Conservation (phyloP, 2,329 filamentous ascomycete genomes). For the Seiridium cupressi region DNA sequence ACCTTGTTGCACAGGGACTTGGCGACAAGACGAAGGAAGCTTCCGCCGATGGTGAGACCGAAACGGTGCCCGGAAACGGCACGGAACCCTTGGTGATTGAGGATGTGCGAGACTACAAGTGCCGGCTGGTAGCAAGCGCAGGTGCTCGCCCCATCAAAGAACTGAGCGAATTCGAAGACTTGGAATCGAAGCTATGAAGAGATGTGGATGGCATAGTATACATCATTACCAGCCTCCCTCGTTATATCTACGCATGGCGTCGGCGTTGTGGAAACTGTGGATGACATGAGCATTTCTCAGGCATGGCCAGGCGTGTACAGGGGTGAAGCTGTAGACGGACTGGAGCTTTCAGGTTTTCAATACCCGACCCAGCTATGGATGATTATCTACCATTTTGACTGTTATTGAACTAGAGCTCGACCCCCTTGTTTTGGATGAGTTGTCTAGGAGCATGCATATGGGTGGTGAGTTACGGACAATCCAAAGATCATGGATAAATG, state of each 20-base stretch:
- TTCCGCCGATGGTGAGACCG: conserved; percentile 31
- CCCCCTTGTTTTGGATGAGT: no score
- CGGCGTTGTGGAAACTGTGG: conserved; percentile 3
- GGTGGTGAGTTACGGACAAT: no score
- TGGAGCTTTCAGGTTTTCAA: conserved; percentile 1
- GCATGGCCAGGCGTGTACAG: not conserved
- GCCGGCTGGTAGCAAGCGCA: conserved; percentile 67
- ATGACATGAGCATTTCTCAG: not conserved
- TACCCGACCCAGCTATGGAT: not conserved
- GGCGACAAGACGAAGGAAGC: conserved; percentile 39
- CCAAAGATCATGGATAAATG: no score
- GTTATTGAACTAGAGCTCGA: no score
- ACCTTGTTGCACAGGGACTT: conserved; percentile 73
- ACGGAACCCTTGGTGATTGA: conserved; percentile 63
- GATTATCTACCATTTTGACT: no score
- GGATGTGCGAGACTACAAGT: conserved; percentile 80
- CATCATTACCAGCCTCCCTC: not conserved
- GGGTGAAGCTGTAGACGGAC: not conserved
- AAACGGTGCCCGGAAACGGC: conserved; percentile 40
- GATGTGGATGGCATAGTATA: not conserved
- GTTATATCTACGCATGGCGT: conserved; percentile 2
- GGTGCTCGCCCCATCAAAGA: conserved; percentile 73
- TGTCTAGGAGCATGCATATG: no score
- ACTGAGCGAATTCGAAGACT: conserved; percentile 81
- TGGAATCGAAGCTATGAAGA: conserved; percentile 73